Evolutionary conservation across 768 basidiomycete species (phyloP), one percentile per base, ranked within the genome.

Genomic region (Amanita rubescens): DNA sequence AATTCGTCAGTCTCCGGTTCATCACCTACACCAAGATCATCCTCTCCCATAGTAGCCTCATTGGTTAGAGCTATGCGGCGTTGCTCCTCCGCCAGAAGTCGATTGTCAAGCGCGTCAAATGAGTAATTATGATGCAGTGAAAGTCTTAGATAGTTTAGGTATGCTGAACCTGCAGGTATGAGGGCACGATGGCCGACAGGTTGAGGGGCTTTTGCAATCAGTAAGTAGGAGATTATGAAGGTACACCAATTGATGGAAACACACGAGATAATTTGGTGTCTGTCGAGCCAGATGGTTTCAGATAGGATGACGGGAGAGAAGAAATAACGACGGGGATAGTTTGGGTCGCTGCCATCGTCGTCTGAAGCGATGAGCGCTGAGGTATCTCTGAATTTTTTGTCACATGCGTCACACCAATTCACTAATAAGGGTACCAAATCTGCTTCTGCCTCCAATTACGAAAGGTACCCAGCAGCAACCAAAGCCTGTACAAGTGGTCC

Each of bases 11-110:
- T 68, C 73, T 98, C 95, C 57, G 82, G 75, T 70, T 98, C 96
- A 55, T 92, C 88, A 1, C 94, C 94, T 5, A 98, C 87, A 25
- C 93, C 95, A 11, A 92, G 82, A 73, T 94, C 94, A 62, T 90
- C 89, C 57, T 87, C 88, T 3, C 64, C 68, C n/a, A 61, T 79
- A 5, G 55, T 56, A 44, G 65, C 62, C 35, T 70, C 62, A 17
- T 75, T 81, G 58, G 78, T 76, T 15, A 81, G 70, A 3, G 74
- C 73, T 50, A 77, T 72, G 32, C 77, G 68, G 33, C 76, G 79
- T 61, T 71, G 69, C 20, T 65, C 64, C 54, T 74, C 74, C 1
- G 66, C 68, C 5, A 67, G 67, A 44, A 80, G 67, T 63, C 79
- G 76, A 61, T 77, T 77, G 71, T 97, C 94, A 60, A 94, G 79